Evolutionary conservation across 495 filamentous ascomycete species (phyloP).

Genomic region (Penicillium coffeae): DNA sequence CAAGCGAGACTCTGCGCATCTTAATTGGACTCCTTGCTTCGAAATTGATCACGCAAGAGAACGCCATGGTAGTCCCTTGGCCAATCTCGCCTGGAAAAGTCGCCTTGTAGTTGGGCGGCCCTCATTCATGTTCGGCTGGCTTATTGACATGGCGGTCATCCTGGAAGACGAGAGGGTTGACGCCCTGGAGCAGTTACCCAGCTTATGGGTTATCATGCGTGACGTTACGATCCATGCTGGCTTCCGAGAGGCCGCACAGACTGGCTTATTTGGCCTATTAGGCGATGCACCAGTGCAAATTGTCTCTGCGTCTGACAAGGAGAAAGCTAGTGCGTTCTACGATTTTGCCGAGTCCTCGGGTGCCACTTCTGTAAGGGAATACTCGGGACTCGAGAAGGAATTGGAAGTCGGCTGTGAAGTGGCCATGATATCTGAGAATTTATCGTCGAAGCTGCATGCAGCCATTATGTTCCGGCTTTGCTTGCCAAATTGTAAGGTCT

Average conservation of each 20-base stretch:
- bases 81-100: constrained; percentile 3
- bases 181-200: constrained; percentile 2
- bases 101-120: constrained; percentile 1
- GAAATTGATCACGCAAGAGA: constrained; percentile 1
- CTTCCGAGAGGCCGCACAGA: constrained; percentile 3
- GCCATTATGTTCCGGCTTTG: constrained; percentile 10
- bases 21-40: constrained; percentile 4
- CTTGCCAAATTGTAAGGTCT: neutral
- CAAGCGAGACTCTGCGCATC: constrained; percentile 7
- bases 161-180: constrained; percentile 3
- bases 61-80: constrained; percentile 5
- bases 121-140: constrained; percentile 4
- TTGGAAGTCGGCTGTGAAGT: neutral
- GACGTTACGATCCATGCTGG: constrained; percentile 5
- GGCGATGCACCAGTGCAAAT: constrained; percentile 4
- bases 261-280: constrained; percentile 6
- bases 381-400: constrained; percentile 1
- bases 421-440: constrained; percentile 1
- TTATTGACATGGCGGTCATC: neutral
- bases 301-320: neutral
- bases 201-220: constrained; percentile 6
- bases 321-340: constrained; percentile 5
- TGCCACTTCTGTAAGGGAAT: neutral
- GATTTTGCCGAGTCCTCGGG: constrained; percentile 3
- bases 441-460: constrained; percentile 5